phyloP scores from a whole-genome alignment of 352 stramenopile genomes.

The Globisporangium orthogonon region DNA sequence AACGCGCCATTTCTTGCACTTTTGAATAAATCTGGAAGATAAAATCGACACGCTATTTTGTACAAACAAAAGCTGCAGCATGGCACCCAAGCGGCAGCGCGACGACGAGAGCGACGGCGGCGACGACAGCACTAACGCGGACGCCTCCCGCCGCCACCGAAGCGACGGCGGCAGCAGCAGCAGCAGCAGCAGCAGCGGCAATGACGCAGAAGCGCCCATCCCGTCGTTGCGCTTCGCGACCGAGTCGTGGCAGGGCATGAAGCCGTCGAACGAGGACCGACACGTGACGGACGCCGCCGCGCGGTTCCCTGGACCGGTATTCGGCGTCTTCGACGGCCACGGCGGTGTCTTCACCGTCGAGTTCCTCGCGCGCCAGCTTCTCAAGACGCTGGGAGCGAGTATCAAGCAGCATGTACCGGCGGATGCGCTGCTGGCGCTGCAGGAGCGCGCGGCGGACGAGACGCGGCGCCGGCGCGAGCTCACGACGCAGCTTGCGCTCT shows the following conservation, averaged over 20 bases:
- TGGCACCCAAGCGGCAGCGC: slow-evolving; percentile 25
- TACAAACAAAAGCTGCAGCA: neutral
- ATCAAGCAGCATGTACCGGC: slow-evolving; percentile 25
- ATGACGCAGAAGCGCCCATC: neutral
- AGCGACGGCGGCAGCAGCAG: neutral
- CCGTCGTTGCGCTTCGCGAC: slow-evolving; percentile 33
- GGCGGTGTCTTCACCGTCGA: slow-evolving; percentile 43
- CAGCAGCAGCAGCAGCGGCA: neutral
- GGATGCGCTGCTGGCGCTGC: slow-evolving; percentile 13
- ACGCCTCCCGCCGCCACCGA: neutral
- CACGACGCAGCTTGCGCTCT: slow-evolving; percentile 17
- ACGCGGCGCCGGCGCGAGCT: slow-evolving; percentile 22
- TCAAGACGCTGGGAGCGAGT: slow-evolving; percentile 24
- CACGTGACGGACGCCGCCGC: slow-evolving; percentile 18
- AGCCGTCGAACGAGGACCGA: slow-evolving; percentile 58
- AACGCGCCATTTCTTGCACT: neutral
- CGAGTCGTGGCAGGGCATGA: slow-evolving; percentile 47
- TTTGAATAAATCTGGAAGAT: neutral
- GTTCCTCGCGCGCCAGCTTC: slow-evolving; percentile 33
- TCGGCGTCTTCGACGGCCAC: slow-evolving; percentile 61
- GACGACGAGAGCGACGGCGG: slow-evolving; percentile 9
- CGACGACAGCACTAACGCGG: neutral
- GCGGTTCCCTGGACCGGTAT: slow-evolving; percentile 39
- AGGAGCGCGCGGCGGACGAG: slow-evolving; percentile 16
- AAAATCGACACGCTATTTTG: neutral